These are phyloP conservation scores for Usnea hakonensis DNA, from an alignment of 495 filamentous ascomycete genomes.

Conservation along the genomic window DNA sequence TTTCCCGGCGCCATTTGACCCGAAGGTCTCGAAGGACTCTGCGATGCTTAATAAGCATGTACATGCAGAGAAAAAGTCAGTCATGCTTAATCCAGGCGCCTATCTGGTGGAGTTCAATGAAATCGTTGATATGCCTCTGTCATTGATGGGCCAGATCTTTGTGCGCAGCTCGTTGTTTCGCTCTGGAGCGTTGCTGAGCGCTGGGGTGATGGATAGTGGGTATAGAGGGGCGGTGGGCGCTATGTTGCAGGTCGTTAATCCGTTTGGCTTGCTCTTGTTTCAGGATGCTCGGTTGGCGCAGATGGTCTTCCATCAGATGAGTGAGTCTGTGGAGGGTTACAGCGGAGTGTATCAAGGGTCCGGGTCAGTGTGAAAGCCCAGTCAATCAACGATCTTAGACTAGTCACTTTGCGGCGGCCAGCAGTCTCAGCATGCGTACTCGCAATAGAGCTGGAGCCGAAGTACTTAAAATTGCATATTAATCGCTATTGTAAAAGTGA, in stretches of 20 bases:
- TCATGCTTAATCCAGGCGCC: neutral
- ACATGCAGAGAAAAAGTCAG: neutral
- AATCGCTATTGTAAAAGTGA: too few relatives aligned
- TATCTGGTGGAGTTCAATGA: neutral
- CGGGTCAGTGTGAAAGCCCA: too few relatives aligned
- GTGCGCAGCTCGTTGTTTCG: neutral
- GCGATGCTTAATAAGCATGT: conserved; percentile 1
- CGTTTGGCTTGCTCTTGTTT: conserved; percentile 29
- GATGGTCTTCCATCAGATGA: conserved; percentile 35
- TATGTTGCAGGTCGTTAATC: conserved; percentile 37
- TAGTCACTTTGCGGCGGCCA: too few relatives aligned
- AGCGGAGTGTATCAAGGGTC: conserved; percentile 39
- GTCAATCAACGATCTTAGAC: too few relatives aligned
- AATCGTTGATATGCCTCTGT: neutral
- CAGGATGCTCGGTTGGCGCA: conserved; percentile 37
- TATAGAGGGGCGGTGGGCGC: conserved; percentile 41
- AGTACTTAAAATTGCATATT: too few relatives aligned
- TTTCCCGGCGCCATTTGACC: neutral
- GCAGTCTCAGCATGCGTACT: too few relatives aligned
- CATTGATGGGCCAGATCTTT: neutral
- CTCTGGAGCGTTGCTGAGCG: conserved; percentile 19
- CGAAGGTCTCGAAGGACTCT: too few relatives aligned
- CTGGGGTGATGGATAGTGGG: conserved; percentile 42
- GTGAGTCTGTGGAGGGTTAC: conserved; percentile 35
- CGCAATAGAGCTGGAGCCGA: too few relatives aligned